Conservation (phyloP, 192 early-diverging fungal species). For the Dimargaris xerosporica region DNA sequence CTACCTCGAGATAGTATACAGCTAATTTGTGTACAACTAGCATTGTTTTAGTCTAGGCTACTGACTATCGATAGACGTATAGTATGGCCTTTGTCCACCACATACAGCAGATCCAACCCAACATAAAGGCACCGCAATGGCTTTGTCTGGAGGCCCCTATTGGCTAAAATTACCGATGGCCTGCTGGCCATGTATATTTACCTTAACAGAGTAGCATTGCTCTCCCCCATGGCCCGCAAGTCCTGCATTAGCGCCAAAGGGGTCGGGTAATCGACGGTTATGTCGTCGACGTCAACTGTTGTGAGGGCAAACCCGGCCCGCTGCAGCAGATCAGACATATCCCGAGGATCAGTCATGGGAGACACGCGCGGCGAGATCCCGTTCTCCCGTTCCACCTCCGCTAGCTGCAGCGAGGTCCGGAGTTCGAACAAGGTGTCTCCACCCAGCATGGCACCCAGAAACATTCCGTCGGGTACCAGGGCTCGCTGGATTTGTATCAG, state of each 20-base stretch:
- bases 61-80: no score
- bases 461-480: constrained; percentile 83
- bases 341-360: constrained; percentile 71
- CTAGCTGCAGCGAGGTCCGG: constrained; percentile 74
- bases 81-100: no score
- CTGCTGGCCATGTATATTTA: constrained; percentile 13
- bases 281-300: constrained; percentile 86
- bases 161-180: no score
- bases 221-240: constrained; percentile 85
- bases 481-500: constrained; percentile 69
- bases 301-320: constrained; percentile 79
- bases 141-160: no score
- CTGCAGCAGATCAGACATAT: constrained; percentile 61
- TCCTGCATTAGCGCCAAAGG: constrained; percentile 85
- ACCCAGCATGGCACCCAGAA: constrained; percentile 87
- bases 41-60: no score
- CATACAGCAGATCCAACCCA: no score
- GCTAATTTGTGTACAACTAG: not conserved
- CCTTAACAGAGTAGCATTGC: constrained; percentile 67
- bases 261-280: constrained; percentile 79
- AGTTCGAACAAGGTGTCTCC: constrained; percentile 95
- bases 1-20: constrained; percentile 18
- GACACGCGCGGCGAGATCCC: constrained; percentile 81
- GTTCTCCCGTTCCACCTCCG: constrained; percentile 78
- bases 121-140: no score